These are phyloP conservation scores for Esteya vermicola DNA, from an alignment of 2,329 filamentous ascomycete genomes.

Conservation along the genomic window DNA sequence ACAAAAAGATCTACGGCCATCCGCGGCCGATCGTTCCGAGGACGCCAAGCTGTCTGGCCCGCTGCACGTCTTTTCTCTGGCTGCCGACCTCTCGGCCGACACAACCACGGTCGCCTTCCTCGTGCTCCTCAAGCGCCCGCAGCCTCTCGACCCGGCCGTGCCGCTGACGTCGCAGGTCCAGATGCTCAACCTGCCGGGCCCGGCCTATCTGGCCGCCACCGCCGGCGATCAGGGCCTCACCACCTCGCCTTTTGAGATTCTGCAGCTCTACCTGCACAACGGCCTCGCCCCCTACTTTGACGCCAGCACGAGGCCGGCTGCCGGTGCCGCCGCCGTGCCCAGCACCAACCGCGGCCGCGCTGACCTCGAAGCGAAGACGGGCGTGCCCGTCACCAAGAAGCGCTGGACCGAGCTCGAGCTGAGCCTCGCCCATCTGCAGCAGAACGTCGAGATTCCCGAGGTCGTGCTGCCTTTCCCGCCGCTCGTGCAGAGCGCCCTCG, in stretches of 20 bases:
- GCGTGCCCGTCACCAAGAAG: constrained; percentile 95
- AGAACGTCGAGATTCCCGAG: constrained; percentile 96
- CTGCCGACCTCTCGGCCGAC: constrained; percentile 67
- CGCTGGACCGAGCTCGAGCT: constrained; percentile 88
- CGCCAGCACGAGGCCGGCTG: constrained; percentile 71
- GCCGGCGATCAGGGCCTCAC: constrained; percentile 57
- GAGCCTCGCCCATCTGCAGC: constrained; percentile 79
- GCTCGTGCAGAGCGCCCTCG: constrained; percentile 71
- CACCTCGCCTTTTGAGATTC: constrained; percentile 76
- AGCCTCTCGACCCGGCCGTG: constrained; percentile 70
- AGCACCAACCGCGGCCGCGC: constrained; percentile 37
- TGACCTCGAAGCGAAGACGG: constrained; percentile 83
- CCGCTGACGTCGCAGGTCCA: constrained; percentile 82
- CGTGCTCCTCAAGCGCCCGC: constrained; percentile 77
- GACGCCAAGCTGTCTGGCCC: neutral
- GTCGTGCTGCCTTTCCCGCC: constrained; percentile 78
- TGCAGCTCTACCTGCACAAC: constrained; percentile 84
- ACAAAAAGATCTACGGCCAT: constrained; percentile 50
- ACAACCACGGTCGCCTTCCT: constrained; percentile 74
- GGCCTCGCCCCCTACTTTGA: constrained; percentile 94
- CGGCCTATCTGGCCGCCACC: constrained; percentile 52
- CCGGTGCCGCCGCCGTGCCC: constrained; percentile 40
- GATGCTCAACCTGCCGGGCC: constrained; percentile 80
- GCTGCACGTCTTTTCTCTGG: constrained; percentile 61
- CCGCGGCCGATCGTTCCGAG: constrained; percentile 27